Evolutionary conservation across 306 rosid species (phyloP), one percentile per base, ranked within the genome.

Genomic region (Quillaja saponaria): DNA sequence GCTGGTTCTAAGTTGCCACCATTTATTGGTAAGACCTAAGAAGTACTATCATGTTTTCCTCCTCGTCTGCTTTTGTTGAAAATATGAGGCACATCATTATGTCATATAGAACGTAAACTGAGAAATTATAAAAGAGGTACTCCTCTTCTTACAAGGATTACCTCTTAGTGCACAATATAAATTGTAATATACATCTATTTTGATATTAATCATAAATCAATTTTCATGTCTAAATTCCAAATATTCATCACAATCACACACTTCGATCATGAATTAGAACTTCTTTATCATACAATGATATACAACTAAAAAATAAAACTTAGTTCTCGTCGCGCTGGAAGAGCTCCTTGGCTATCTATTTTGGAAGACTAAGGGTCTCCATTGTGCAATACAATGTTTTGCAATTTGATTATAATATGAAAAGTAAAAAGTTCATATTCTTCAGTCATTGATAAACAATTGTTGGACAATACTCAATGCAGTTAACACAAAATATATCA

Each of bases 91-190:
- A 21, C 48, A 31, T 67, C 48, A 49, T 58, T 53, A 58, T 66
- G 31, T 15, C 28, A 54, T 59, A 50, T 49, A 55, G 18, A 51
- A 60, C 44, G 55, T 51, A 65, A 49, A 69, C 38, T 66, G 67
- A 54, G 48, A 31, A 71, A 64, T 58, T 49, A 71, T 54, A 74
- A 77, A 56, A 60, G 83, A 66, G 58, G 77, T 69, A 16, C 72
- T 64, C 81, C 76, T 80, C 75, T 76, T 80, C 75, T 76, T 68
- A 25, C 34, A 42, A 18, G 58, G 71, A 54, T 76, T 69, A 58
- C 57, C 59, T 81, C 57, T 50, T 64, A 51, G 62, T 53, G 68
- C 34, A 37, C 48, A 40, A 64, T 73, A 70, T 80, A 61, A 67
- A 38, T 59, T 74, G 42, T 63, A 63, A 63, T 52, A 31, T 49